These are phyloP conservation scores for Rutstroemia sp. DNA, from an alignment of 2,329 filamentous ascomycete genomes.

Conservation along the genomic window DNA sequence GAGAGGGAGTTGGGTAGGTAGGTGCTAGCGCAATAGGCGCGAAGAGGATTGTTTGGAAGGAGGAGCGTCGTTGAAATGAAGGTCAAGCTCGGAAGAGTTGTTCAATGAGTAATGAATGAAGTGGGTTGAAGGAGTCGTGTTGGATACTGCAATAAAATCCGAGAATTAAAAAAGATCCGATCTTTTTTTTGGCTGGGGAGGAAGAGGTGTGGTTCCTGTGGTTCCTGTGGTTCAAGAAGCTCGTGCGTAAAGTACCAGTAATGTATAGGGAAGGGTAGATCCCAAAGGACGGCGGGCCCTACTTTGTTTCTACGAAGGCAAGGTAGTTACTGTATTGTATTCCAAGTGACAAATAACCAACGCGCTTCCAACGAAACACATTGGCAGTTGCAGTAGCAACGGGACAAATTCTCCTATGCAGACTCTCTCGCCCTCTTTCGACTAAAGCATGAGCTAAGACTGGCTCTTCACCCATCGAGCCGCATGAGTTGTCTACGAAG, in stretches of 20 bases:
- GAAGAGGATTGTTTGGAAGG: neutral
- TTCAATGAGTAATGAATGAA: neutral
- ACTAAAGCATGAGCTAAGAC: neutral
- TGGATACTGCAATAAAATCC: neutral
- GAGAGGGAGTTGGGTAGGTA: neutral
- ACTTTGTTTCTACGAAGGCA: too few species aligned
- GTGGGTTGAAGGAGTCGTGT: neutral
- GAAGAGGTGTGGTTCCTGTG: neutral
- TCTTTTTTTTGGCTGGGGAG: neutral
- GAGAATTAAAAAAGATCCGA: constrained; percentile 5
- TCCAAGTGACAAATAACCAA: too few species aligned
- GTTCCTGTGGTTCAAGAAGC: neutral
- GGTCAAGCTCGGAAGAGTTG: neutral
- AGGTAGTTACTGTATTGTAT: too few species aligned
- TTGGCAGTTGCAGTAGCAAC: neutral
- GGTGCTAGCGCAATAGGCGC: constrained; percentile 1
- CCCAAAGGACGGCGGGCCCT: too few species aligned
- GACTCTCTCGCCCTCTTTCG: neutral
- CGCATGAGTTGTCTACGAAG: constrained; percentile 10
- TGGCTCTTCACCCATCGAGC: neutral
- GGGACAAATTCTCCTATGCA: too few species aligned
- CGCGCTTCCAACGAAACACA: too few species aligned
- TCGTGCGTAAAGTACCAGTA: constrained; percentile 3
- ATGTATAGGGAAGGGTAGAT: too few species aligned
- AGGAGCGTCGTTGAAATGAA: neutral